phyloP scores from a whole-genome alignment of 345 rosid species.

The Cardiospermum halicacabum region DNA sequence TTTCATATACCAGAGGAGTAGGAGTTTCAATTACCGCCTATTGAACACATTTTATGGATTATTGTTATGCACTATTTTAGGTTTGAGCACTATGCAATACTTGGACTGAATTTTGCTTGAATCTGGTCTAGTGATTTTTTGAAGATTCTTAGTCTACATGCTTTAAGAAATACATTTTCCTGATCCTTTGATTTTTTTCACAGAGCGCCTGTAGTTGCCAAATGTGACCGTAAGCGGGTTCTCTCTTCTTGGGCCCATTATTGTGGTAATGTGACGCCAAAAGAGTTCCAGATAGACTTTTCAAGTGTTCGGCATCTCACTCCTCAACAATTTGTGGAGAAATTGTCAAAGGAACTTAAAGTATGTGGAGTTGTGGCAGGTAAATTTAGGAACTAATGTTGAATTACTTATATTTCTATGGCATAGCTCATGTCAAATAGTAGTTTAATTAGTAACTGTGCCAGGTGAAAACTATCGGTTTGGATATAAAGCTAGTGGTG shows the following conservation, averaged over 20 bases:
- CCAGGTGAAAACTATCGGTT: slow-evolving; percentile 88
- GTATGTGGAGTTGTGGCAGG: slow-evolving; percentile 91
- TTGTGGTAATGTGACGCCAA: slow-evolving; percentile 61
- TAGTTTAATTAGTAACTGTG: slow-evolving; percentile 11
- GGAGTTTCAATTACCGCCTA: not conserved
- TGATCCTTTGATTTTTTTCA: slow-evolving; percentile 17
- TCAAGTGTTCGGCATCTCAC: slow-evolving; percentile 77
- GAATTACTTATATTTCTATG: not conserved
- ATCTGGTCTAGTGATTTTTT: not conserved
- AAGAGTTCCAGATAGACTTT: slow-evolving; percentile 65
- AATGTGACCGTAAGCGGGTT: slow-evolving; percentile 78
- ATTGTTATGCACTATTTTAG: too few relatives aligned
- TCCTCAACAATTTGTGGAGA: slow-evolving; percentile 86
- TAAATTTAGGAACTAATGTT: slow-evolving; percentile 16
- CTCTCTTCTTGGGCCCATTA: slow-evolving; percentile 74
- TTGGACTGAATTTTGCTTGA: not conserved
- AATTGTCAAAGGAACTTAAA: slow-evolving; percentile 66
- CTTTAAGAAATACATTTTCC: not conserved
- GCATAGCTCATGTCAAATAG: slow-evolving; percentile 1
- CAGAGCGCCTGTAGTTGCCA: slow-evolving; percentile 85
- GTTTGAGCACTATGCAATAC: not conserved
- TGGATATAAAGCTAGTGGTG: slow-evolving; percentile 92
- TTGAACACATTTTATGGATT: too few relatives aligned
- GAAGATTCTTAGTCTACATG: not conserved
- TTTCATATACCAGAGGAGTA: not conserved